These are phyloP conservation scores for Pseudonectria buxi DNA, from an alignment of 2,329 filamentous ascomycete species.

Conservation along the genomic window DNA sequence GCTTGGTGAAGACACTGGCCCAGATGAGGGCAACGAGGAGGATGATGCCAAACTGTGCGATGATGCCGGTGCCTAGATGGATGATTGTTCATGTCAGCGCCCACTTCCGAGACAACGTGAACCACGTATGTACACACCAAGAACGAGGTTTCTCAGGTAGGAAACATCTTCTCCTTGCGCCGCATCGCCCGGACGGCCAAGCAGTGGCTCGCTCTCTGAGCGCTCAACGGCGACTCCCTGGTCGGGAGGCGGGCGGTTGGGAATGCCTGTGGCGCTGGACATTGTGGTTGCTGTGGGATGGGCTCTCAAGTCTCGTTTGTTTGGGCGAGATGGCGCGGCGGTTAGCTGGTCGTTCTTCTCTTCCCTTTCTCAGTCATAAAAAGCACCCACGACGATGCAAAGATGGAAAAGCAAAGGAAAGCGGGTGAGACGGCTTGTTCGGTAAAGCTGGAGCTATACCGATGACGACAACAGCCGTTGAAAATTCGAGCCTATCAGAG, in stretches of 20 bases:
- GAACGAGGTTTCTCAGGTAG: slow-evolving; percentile 63
- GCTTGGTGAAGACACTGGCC: slow-evolving; percentile 64
- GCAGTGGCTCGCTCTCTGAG: slow-evolving; percentile 37
- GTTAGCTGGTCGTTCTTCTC: no score
- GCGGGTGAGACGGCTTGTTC: background rate
- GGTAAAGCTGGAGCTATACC: background rate
- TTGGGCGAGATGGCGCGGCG: no score
- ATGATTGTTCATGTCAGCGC: slow-evolving; percentile 3
- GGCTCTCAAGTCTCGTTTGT: background rate
- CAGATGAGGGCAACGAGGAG: slow-evolving; percentile 72
- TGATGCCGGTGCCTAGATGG: slow-evolving; percentile 63
- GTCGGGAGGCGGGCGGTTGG: slow-evolving; percentile 37
- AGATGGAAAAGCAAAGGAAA: no score
- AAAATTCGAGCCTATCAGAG: slow-evolving; percentile 18
- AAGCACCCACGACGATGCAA: no score
- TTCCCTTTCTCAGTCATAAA: no score
- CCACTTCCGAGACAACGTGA: background rate
- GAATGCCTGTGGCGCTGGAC: slow-evolving; percentile 63
- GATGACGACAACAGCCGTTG: background rate
- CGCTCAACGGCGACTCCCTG: slow-evolving; percentile 18
- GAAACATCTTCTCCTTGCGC: slow-evolving; percentile 59
- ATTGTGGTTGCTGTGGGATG: slow-evolving; percentile 35
- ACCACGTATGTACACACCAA: slow-evolving; percentile 48
- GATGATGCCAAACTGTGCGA: slow-evolving; percentile 73
- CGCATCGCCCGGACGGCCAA: slow-evolving; percentile 60